Percentiles rank a stretch among this genome's conserved stretches.
phyloP scores from a whole-genome alignment of 139 green algal genomes.

The Desmodesmus armatus region DNA sequence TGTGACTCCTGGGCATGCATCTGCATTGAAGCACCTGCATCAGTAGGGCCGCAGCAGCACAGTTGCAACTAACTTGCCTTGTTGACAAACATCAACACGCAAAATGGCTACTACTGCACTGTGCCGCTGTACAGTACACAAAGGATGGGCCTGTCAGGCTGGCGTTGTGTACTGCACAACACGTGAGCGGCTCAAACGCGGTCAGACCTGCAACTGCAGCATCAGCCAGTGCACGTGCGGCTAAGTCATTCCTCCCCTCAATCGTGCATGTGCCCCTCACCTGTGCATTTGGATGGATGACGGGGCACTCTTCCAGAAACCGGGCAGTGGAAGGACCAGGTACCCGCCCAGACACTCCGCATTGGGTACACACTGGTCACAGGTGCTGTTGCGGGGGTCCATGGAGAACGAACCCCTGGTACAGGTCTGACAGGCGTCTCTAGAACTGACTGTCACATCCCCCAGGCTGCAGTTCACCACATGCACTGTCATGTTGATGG shows the following conservation, averaged over 20 bases:
- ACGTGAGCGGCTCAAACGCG: too few species aligned
- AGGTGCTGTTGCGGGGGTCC: too few species aligned
- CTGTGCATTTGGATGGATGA: not conserved
- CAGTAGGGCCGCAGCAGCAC: not conserved
- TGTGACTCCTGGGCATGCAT: not conserved
- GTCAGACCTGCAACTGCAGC: not conserved
- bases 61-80: not conserved
- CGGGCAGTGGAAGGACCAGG: not conserved
- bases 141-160: not conserved
- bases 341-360: too few species aligned
- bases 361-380: too few species aligned
- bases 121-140: not conserved
- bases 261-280: not conserved
- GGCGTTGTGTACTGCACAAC: not conserved
- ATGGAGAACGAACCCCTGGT: too few species aligned
- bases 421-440: too few species aligned
- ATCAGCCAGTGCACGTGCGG: not conserved
- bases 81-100: not conserved
- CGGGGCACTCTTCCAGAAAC: not conserved
- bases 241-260: not conserved
- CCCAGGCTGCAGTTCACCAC: too few species aligned
- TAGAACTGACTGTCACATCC: too few species aligned
- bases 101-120: not conserved
- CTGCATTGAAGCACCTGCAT: constrained; percentile 5
- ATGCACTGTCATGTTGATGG: too few species aligned